Evolutionary conservation across 1,139 yeast genomes (phyloP), one percentile per base, ranked within the genome.

Genomic region (Lodderomyces orthopsilosis): DNA sequence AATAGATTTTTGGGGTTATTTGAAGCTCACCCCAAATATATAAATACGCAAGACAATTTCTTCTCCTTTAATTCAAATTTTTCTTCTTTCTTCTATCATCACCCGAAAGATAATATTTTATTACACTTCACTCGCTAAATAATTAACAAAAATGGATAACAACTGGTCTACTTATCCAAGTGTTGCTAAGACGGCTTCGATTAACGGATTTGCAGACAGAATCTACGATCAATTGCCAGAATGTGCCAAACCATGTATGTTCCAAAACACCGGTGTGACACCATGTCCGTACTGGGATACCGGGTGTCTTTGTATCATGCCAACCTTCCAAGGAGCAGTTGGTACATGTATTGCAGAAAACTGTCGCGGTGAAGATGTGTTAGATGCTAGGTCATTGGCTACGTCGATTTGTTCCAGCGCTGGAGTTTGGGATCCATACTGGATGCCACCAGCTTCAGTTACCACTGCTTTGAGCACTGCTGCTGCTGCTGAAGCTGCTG

Each of bases 161-260:
- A 15, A 9, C 15, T 39, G 24, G 21, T 17, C 41, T 21, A 35
- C 34, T 32, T 70, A 62, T 48, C 75, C 75, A 18, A 45, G 57
- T 13, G 74, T 70, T 28, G 63, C 74, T 13, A 58, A 61, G 45
- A 67, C 74, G 27, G 74, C 74, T 33, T 54, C 65, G 23, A 61
- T 68, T 38, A 70, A 70, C 46, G 75, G 75, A 4, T 69, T 70
- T 46, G 74, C 75, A 12, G 75, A 70, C 47, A 65, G 63, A 32
- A 61, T 70, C 45, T 60, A 61, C 46, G 55, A 43, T 34, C 48
- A 48, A n/a, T 44, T 61, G 8, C 70, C 70, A 23, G 39, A 41
- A 5, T 65, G 70, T 56, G 70, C 69, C 37, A 50, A 55, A 41
- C 46, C 46, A 10, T 65, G 70, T 57, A 59, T 61, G 21, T 45